phyloP scores from a whole-genome alignment of 176 grass and related monocot genomes.

The Zizania latifolia region DNA sequence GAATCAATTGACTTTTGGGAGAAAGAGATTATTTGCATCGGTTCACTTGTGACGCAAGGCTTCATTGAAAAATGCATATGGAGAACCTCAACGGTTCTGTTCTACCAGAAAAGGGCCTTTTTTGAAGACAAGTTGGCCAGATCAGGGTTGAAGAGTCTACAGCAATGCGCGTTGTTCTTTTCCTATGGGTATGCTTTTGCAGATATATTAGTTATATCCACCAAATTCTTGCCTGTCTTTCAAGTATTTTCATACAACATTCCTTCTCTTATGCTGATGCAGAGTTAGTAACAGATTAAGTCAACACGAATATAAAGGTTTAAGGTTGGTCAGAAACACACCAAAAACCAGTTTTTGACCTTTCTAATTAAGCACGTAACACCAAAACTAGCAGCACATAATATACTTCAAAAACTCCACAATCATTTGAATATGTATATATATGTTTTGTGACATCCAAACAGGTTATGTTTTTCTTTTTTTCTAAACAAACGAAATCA shows the following conservation, averaged over 20 bases:
- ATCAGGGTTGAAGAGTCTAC: conserved; percentile 22
- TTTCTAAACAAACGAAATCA: background rate
- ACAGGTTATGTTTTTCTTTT: background rate
- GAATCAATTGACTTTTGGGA: conserved; percentile 19
- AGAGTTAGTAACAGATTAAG: background rate
- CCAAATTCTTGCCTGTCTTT: background rate
- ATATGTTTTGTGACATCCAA: background rate
- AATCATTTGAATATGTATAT: background rate
- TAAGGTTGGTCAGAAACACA: background rate
- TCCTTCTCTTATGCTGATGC: background rate
- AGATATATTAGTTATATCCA: background rate
- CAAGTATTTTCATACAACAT: background rate
- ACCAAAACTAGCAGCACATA: background rate
- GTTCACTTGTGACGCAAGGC: conserved; percentile 28
- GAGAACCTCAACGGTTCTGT: conserved; percentile 12
- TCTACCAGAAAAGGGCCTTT: conserved; percentile 5
- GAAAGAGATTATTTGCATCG: conserved; percentile 14
- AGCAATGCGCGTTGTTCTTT: background rate
- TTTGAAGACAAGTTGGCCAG: background rate
- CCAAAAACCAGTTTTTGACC: background rate
- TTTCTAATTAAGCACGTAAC: background rate
- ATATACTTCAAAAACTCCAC: background rate
- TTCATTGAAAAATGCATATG: conserved; percentile 26
- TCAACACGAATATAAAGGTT: background rate
- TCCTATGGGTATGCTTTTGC: conserved; percentile 4